Conservation (phyloP, 78 protist species). For the Emiliania huxleyi region DNA sequence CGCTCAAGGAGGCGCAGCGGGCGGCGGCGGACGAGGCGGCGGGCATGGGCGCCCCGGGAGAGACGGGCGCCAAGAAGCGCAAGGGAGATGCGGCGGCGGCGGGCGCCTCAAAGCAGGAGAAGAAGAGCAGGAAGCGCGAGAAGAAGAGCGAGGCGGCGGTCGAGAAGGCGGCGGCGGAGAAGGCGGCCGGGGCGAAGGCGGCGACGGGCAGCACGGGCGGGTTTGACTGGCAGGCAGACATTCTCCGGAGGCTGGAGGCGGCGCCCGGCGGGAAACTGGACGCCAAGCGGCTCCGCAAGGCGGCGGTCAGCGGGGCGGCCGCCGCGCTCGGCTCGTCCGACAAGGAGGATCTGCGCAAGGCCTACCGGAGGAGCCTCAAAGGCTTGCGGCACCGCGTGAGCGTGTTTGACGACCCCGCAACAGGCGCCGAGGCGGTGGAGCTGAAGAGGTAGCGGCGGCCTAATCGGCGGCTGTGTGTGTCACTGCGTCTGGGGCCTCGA, state of each 20-base stretch:
- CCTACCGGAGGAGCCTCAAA: too few relatives aligned
- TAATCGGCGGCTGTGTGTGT: too few relatives aligned
- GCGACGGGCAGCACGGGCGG: background rate
- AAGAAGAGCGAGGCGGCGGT: background rate
- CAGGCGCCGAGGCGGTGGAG: too few relatives aligned
- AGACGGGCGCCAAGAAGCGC: background rate
- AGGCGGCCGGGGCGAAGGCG: background rate
- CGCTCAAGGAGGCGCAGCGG: background rate
- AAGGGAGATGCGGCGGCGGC: background rate
- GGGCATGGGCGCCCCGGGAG: too few relatives aligned
- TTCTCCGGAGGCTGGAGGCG: background rate
- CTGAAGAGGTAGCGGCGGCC: too few relatives aligned
- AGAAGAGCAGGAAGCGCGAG: background rate
- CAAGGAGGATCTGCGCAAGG: too few relatives aligned
- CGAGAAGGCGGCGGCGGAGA: background rate
- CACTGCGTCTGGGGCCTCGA: too few relatives aligned
- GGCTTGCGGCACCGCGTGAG: too few relatives aligned
- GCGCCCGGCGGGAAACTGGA: background rate
- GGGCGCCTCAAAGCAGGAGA: background rate
- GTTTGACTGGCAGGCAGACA: background rate
- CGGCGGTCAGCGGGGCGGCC: background rate
- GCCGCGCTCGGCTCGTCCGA: background rate
- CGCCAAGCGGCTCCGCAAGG: background rate
- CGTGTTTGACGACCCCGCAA: too few relatives aligned
- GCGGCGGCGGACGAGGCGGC: background rate